These are phyloP conservation scores for Suhomyces yuchorum DNA, from an alignment of 1,139 yeast genomes.

Conservation along the genomic window DNA sequence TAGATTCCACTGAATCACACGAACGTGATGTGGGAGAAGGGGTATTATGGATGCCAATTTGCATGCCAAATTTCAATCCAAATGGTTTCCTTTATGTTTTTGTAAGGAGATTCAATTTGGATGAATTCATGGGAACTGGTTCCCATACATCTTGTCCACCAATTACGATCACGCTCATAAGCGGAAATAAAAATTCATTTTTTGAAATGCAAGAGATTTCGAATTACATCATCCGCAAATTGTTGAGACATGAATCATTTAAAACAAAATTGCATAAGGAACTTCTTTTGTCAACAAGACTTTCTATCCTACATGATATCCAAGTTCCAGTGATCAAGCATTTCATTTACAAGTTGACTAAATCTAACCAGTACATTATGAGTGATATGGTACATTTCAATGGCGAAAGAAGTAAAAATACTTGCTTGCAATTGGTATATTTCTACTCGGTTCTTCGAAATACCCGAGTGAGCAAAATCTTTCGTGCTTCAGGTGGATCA, in stretches of 20 bases:
- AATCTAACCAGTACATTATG: conserved; percentile 37
- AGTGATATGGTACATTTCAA: conserved; percentile 28
- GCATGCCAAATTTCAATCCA: conserved; percentile 87
- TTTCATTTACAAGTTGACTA: conserved; percentile 74
- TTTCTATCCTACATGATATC: conserved; percentile 42
- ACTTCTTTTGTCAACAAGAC: conserved; percentile 21
- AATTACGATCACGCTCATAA: conserved; percentile 67
- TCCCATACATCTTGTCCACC: conserved; percentile 21
- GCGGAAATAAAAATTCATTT: conserved; percentile 83
- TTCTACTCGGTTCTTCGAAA: conserved; percentile 36
- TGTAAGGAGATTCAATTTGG: conserved; percentile 57
- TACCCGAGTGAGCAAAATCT: conserved; percentile 31
- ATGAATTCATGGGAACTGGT: conserved; percentile 23
- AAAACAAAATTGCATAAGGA: conserved; percentile 42
- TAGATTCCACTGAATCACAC: conserved; percentile 22
- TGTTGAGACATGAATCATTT: conserved; percentile 38
- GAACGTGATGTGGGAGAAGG: conserved; percentile 36
- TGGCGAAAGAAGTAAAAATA: conserved; percentile 16
- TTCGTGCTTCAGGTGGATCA: not conserved
- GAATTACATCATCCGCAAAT: conserved; percentile 49
- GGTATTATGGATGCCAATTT: conserved; percentile 92
- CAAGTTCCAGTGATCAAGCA: conserved; percentile 70
- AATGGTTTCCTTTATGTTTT: conserved; percentile 86
- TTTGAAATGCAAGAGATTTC: conserved; percentile 69
- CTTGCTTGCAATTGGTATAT: conserved; percentile 31